phyloP scores from a whole-genome alignment of 257 asterid species.

The Solanum chmielewskii region DNA sequence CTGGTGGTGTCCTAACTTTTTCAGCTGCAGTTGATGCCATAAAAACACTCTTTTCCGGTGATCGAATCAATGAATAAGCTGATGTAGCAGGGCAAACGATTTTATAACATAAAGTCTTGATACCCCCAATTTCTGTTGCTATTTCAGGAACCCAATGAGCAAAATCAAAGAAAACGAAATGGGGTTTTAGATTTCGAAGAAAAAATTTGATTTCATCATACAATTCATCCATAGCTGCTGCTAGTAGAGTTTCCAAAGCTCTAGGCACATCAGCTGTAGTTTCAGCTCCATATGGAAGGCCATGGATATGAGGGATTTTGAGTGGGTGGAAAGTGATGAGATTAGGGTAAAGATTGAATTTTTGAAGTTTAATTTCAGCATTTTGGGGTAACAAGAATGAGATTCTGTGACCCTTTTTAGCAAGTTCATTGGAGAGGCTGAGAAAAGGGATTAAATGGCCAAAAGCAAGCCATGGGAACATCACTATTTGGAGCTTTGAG shows the following conservation, averaged over 20 bases:
- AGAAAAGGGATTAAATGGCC: conserved; percentile 46
- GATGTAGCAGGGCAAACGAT: conserved; percentile 4
- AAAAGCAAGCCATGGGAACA: conserved; percentile 61
- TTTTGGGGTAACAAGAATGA: conserved; percentile 27
- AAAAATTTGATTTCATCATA: conserved; percentile 16
- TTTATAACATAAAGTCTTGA: conserved; percentile 27
- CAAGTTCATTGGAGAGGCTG: conserved; percentile 34
- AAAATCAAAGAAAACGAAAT: conserved; percentile 37
- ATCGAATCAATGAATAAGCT: neutral
- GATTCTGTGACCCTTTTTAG: conserved; percentile 35
- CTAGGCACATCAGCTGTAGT: conserved; percentile 36
- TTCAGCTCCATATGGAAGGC: conserved; percentile 40
- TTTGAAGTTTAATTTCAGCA: conserved; percentile 2
- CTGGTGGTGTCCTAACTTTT: neutral
- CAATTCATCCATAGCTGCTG: conserved; percentile 37
- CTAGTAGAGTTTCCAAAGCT: conserved; percentile 3
- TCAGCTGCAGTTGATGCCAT: neutral
- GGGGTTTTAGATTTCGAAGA: conserved; percentile 15
- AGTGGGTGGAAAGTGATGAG: conserved; percentile 27
- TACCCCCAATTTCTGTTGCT: conserved; percentile 13
- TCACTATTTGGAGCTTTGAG: conserved; percentile 9
- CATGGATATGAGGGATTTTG: conserved; percentile 29
- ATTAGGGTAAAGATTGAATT: conserved; percentile 21
- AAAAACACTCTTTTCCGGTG: neutral
- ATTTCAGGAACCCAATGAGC: conserved; percentile 39